Conservation (phyloP, 306 rosid species). For the Hippophae gyantsensis region DNA sequence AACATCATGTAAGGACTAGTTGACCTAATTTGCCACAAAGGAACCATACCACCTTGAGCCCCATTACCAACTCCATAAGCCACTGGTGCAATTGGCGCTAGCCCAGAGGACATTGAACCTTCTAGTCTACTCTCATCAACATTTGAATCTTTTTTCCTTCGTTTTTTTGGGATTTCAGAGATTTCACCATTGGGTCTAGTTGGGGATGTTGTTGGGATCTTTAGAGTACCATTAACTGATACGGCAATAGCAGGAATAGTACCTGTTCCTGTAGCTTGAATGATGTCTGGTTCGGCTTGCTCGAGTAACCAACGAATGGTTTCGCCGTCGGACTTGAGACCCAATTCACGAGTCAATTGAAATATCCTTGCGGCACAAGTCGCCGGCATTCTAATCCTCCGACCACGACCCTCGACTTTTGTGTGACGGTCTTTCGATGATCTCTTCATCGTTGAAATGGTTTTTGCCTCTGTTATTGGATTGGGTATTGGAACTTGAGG, state of each 20-base stretch:
- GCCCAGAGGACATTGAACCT: slow-evolving; percentile 45
- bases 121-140: background rate
- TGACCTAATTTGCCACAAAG: slow-evolving; percentile 40
- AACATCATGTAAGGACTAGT: slow-evolving; percentile 49
- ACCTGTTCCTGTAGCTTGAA: slow-evolving; percentile 77
- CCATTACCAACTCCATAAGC: slow-evolving; percentile 14
- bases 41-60: slow-evolving; percentile 37
- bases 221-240: slow-evolving; percentile 60
- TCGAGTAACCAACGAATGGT: slow-evolving; percentile 79
- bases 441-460: slow-evolving; percentile 17
- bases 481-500: slow-evolving; percentile 21
- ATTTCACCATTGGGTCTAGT: slow-evolving; percentile 48
- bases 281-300: slow-evolving; percentile 63
- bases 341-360: slow-evolving; percentile 73
- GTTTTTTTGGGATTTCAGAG: slow-evolving; percentile 29
- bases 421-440: slow-evolving; percentile 79
- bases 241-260: slow-evolving; percentile 82
- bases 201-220: slow-evolving; percentile 65
- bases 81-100: slow-evolving; percentile 47
- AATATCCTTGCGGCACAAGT: slow-evolving; percentile 73
- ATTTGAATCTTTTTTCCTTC: slow-evolving; percentile 32
- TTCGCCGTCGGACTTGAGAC: slow-evolving; percentile 83
- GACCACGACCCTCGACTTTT: slow-evolving; percentile 83
- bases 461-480: background rate
- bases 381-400: slow-evolving; percentile 84